These are phyloP conservation scores for Chamaecrista fasciculata DNA, from an alignment of 306 rosid species.

Conservation along the genomic window DNA sequence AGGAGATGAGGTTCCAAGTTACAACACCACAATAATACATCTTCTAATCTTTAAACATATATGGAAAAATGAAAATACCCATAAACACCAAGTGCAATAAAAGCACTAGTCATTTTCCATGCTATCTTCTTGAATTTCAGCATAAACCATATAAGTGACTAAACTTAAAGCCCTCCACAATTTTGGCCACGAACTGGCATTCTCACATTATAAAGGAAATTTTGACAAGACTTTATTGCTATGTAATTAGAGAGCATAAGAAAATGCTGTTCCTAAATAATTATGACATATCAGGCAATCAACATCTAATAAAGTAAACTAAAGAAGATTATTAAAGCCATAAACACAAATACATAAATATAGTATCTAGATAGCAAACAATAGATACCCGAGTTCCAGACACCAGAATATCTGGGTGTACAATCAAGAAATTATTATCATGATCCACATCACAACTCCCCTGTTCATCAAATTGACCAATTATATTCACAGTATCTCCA, in stretches of 20 bases:
- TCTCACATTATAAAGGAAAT: conserved; percentile 1
- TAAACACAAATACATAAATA: conserved; percentile 9
- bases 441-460: conserved; percentile 69
- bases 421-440: conserved; percentile 65
- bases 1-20: not conserved
- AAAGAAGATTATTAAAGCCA: conserved; percentile 10
- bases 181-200: not conserved
- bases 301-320: conserved; percentile 17
- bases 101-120: not conserved
- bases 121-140: not conserved
- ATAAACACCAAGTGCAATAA: not conserved
- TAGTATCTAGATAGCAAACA: conserved; percentile 15
- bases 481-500: conserved; percentile 82
- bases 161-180: conserved; percentile 13
- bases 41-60: not conserved
- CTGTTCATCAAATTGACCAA: conserved; percentile 73
- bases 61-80: not conserved
- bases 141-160: not conserved
- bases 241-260: conserved; percentile 5
- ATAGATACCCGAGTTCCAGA: conserved; percentile 88
- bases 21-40: not conserved
- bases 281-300: conserved; percentile 14
- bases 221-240: not conserved
- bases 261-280: conserved; percentile 11
- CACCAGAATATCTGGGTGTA: conserved; percentile 75